Conservation (phyloP, 2,329 filamentous ascomycete genomes). For the Zelopaecilomyces penicillatus region DNA sequence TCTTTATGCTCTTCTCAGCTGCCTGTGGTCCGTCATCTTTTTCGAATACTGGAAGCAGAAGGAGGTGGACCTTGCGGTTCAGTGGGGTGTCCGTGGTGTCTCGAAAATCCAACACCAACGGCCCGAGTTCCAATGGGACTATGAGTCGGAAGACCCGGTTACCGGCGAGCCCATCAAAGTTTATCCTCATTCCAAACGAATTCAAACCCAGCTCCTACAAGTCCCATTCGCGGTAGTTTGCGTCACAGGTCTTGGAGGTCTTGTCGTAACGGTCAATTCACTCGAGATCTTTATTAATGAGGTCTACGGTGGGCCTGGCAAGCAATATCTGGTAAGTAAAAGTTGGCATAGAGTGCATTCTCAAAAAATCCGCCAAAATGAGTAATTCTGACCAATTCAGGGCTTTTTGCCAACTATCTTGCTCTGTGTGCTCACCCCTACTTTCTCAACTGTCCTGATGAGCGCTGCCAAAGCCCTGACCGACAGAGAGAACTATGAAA, state of each 20-base stretch:
- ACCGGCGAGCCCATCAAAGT: conserved; percentile 71
- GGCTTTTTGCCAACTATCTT: conserved; percentile 83
- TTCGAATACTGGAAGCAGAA: conserved; percentile 96
- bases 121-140: conserved; percentile 71
- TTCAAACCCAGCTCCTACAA: conserved; percentile 70
- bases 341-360: not conserved
- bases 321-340: conserved; percentile 64
- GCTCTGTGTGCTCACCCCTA: conserved; percentile 72
- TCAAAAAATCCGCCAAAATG: not conserved
- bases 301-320: conserved; percentile 82
- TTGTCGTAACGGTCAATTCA: conserved; percentile 81
- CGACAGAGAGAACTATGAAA: conserved; percentile 86
- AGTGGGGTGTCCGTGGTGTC: conserved; percentile 83
- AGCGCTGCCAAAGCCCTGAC: conserved; percentile 69
- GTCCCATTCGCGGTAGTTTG: conserved; percentile 77
- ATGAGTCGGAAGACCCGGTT: conserved; percentile 66
- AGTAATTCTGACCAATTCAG: conserved; percentile 32
- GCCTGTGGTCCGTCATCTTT: conserved; percentile 82
- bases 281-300: conserved; percentile 96
- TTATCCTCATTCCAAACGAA: conserved; percentile 67
- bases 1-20: conserved; percentile 68
- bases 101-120: conserved; percentile 72
- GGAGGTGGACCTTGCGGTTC: conserved; percentile 74
- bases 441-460: conserved; percentile 68
- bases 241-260: conserved; percentile 60